Percentiles rank a stretch among this genome's conserved stretches.
These are phyloP conservation scores for Hibiscus mutabilis DNA, from an alignment of 345 rosid genomes.

Conservation along the genomic window DNA sequence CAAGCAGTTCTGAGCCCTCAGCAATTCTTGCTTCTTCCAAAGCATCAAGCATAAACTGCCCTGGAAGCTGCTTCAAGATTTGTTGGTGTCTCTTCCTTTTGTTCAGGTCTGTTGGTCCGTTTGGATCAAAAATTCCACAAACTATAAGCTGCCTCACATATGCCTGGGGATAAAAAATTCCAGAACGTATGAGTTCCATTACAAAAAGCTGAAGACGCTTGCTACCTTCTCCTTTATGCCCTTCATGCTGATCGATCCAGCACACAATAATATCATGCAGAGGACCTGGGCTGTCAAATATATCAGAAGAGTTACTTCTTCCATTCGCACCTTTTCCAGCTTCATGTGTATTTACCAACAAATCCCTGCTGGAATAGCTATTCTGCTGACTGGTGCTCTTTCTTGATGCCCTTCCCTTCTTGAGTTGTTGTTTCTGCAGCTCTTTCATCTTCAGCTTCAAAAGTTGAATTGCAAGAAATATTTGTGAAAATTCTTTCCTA, in stretches of 20 bases:
- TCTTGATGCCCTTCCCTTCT: conserved; percentile 33
- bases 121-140: conserved; percentile 74
- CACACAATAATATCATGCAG: conserved; percentile 91
- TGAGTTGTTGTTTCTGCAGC: conserved; percentile 28
- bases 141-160: conserved; percentile 87
- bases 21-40: conserved; percentile 61
- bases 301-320: conserved; percentile 28
- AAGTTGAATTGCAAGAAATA: conserved; percentile 70
- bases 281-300: conserved; percentile 88
- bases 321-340: conserved; percentile 13
- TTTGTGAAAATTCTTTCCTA: conserved; percentile 70
- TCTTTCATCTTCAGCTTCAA: conserved; percentile 67
- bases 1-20: conserved; percentile 54
- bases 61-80: conserved; percentile 82
- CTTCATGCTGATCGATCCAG: conserved; percentile 98
- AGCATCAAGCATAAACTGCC: conserved; percentile 44
- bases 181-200: conserved; percentile 70
- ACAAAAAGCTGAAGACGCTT: conserved; percentile 68
- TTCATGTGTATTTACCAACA: conserved; percentile 26
- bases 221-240: conserved; percentile 61
- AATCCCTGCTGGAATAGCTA: conserved; percentile 25
- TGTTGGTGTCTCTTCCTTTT: conserved; percentile 70
- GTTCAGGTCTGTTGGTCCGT: conserved; percentile 36
- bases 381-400: conserved; percentile 23
- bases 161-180: conserved; percentile 82